Base-by-base conservation (phyloP, 495 filamentous ascomycete species). In the Copromyces sp. region DNA sequence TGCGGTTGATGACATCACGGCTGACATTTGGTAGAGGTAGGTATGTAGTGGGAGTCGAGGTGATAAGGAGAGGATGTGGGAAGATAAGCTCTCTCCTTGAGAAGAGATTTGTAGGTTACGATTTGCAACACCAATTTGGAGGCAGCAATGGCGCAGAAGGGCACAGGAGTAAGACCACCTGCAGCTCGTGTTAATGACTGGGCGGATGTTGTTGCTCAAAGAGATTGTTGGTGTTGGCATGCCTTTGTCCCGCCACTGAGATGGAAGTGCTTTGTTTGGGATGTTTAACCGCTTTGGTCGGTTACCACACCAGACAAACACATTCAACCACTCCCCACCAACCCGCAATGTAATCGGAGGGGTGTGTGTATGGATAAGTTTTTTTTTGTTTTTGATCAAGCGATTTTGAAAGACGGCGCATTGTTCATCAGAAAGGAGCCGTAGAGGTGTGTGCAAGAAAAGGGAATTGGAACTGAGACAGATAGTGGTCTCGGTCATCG, bases 341-440 rank as follows among this genome's bases (percentile, higher is more conserved):
- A 2, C 39, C 9, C 24, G 24, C 24, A 24, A 24, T 24, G 24
- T 24, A 24, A 1, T 24, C 24, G 24, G 24, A 24, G 24, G 24
- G 24, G 24, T 0, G 24, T 24, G 24, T 24, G 24, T 24, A 24
- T 24, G 24, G 24, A 24, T 24, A 24, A 24, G 24, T 24, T 24
- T 24, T 24, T 24, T 24, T 24, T 24, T 24, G 0, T 24, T 45
- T 3, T 20, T 20, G 8, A 0, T 45, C 7, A 45, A n/a, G 44
- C 3, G n/a, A 9, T 45, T 6, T 20, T 45, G 17, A 20, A 8
- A 45, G 8, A 45, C 8, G 8, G 3, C 8, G 4, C 44, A 45
- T 3, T 45, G n/a, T 1, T 20, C n/a, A 9, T 9, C 8, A 0
- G 3, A 0, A 0, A 20, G 1, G 8, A n/a, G 3, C 9, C 0